Evolutionary conservation across 2,329 filamentous ascomycete genomes (phyloP).

Genomic region (Scytalidium sp.): DNA sequence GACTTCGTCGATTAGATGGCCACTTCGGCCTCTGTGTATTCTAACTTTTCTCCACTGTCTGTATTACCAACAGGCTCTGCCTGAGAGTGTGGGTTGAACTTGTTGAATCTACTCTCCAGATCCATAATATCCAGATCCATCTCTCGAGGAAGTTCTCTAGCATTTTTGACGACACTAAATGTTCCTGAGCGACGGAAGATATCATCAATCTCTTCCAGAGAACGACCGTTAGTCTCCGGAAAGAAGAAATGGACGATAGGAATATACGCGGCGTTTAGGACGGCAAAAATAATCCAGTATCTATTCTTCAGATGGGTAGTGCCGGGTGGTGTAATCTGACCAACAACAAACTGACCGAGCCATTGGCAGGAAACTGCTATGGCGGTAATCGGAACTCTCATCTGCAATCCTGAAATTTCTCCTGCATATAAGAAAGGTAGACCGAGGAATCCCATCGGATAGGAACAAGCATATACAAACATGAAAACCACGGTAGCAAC

Average conservation of each 20-base stretch:
- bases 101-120: too few relatives aligned
- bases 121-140: too few relatives aligned
- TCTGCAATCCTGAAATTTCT: constrained; percentile 57
- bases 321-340: constrained; percentile 36
- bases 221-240: constrained; percentile 51
- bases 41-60: too few relatives aligned
- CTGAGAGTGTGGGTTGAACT: too few relatives aligned
- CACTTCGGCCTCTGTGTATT: too few relatives aligned
- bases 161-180: too few relatives aligned
- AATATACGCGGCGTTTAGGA: constrained; percentile 33
- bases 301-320: constrained; percentile 15
- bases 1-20: too few relatives aligned
- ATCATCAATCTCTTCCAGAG: constrained; percentile 68
- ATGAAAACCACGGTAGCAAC: constrained; percentile 47
- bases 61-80: too few relatives aligned
- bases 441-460: constrained; percentile 57
- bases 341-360: constrained; percentile 54
- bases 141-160: too few relatives aligned
- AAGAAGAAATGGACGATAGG: constrained; percentile 35
- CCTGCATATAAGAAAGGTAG: constrained; percentile 62
- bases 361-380: constrained; percentile 52
- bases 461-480: constrained; percentile 61
- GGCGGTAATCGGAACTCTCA: constrained; percentile 61
- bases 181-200: too few relatives aligned
- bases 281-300: constrained; percentile 33